phyloP scores from a whole-genome alignment of 1,284 basidiomycete genomes.

The Vanrija pseudolonga region DNA sequence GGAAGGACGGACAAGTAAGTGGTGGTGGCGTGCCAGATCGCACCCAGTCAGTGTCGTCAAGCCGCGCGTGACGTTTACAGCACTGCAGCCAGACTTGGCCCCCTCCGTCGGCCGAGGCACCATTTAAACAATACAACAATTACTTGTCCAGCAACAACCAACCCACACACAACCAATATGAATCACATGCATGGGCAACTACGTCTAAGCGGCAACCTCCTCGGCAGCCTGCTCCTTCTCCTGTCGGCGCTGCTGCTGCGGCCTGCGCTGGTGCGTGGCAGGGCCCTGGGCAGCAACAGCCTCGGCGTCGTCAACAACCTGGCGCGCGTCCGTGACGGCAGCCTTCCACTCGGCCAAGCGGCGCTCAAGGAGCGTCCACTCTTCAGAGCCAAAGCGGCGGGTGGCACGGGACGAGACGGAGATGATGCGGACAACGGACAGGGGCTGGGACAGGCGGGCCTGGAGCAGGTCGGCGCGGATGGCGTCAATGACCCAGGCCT shows the following conservation, averaged over 20 bases:
- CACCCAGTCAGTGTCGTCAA: no score
- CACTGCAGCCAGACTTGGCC: no score
- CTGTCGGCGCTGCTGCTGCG: slow-evolving; percentile 21
- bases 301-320: slow-evolving; percentile 44
- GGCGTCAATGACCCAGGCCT: slow-evolving; percentile 89
- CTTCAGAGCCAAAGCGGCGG: slow-evolving; percentile 68
- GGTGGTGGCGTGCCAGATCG: neutral
- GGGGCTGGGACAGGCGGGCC: slow-evolving; percentile 80
- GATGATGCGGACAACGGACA: slow-evolving; percentile 69
- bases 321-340: slow-evolving; percentile 40
- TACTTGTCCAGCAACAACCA: neutral
- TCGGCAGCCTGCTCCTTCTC: slow-evolving; percentile 13
- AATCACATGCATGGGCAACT: slow-evolving; percentile 6
- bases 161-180: neutral
- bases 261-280: slow-evolving; percentile 19
- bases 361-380: slow-evolving; percentile 80
- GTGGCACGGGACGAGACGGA: slow-evolving; percentile 61
- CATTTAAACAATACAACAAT: neutral
- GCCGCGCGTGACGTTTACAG: no score
- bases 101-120: neutral
- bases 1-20: neutral
- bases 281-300: slow-evolving; percentile 31
- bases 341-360: slow-evolving; percentile 74
- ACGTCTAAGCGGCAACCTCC: slow-evolving; percentile 9
- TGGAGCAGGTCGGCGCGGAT: slow-evolving; percentile 77